Evolutionary conservation across 306 rosid genomes (phyloP).

Genomic region (Lablab purpureus): DNA sequence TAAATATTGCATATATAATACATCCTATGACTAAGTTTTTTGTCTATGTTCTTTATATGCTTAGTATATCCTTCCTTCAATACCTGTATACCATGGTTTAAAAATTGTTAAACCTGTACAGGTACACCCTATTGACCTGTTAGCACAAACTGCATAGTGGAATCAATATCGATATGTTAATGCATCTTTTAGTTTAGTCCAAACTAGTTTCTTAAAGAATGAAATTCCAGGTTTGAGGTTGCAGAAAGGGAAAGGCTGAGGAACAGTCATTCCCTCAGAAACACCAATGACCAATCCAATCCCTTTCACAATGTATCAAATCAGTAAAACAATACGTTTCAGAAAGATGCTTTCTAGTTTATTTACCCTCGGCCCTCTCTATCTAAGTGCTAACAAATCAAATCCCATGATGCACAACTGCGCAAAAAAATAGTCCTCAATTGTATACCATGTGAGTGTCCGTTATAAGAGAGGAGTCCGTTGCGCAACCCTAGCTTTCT

Average conservation of each 20-base stretch:
- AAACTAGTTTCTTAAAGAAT: background rate
- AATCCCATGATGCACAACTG: background rate
- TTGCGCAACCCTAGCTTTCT: conserved; percentile 91
- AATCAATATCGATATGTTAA: conserved; percentile 11
- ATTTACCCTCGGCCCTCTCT: background rate
- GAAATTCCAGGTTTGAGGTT: background rate
- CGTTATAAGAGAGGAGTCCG: conserved; percentile 59
- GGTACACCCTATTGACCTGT: too few relatives aligned
- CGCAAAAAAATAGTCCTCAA: background rate
- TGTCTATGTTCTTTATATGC: background rate
- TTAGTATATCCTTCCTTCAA: background rate
- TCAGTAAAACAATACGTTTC: background rate
- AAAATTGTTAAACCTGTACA: background rate
- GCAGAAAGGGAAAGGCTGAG: background rate
- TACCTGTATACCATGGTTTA: background rate
- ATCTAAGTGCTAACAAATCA: background rate
- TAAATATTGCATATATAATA: background rate
- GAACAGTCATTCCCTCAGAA: background rate
- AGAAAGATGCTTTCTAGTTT: background rate
- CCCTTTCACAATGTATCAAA: background rate
- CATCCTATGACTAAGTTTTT: background rate
- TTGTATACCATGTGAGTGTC: background rate
- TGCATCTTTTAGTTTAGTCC: background rate
- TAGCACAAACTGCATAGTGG: background rate
- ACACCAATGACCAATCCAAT: background rate